A percentile compares a stretch with the other conserved stretches of the same genome.
These are phyloP conservation scores for Glaciozyma antarctica DNA, from an alignment of 768 basidiomycete species.

Conservation along the genomic window DNA sequence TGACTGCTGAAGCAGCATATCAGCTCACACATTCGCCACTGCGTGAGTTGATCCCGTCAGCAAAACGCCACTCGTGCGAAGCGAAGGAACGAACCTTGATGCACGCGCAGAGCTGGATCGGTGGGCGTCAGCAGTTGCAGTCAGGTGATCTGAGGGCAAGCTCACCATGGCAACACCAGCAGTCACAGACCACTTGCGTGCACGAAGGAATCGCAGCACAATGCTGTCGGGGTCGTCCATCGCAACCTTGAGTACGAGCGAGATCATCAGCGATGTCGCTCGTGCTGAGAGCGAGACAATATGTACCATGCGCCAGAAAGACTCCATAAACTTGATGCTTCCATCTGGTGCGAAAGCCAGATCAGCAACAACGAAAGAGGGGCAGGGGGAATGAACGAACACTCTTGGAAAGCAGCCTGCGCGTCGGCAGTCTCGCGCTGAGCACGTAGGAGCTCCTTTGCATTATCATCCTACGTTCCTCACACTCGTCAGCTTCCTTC, in stretches of 20 bases:
- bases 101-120: conserved; percentile 21
- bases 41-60: neutral
- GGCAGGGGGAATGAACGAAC: neutral
- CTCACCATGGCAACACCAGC: conserved; percentile 33
- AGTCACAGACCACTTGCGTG: conserved; percentile 31
- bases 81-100: conserved; percentile 3
- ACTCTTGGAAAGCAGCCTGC: conserved; percentile 28
- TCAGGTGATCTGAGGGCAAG: neutral
- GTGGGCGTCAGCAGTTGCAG: neutral
- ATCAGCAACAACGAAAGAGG: neutral
- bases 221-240: conserved; percentile 32
- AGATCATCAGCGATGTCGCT: neutral
- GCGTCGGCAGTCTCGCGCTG: conserved; percentile 29
- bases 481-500: neutral
- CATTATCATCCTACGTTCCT: conserved; percentile 10
- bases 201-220: conserved; percentile 31
- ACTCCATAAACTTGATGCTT: conserved; percentile 27
- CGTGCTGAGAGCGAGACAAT: neutral
- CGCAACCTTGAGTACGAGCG: neutral
- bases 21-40: conserved; percentile 30
- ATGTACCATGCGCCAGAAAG: conserved; percentile 30
- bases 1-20: too few relatives aligned
- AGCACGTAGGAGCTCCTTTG: conserved; percentile 24
- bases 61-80: too few relatives aligned
- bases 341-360: conserved; percentile 11